Base-by-base conservation (phyloP, 345 rosid species). In the Corchorus olitorius region DNA sequence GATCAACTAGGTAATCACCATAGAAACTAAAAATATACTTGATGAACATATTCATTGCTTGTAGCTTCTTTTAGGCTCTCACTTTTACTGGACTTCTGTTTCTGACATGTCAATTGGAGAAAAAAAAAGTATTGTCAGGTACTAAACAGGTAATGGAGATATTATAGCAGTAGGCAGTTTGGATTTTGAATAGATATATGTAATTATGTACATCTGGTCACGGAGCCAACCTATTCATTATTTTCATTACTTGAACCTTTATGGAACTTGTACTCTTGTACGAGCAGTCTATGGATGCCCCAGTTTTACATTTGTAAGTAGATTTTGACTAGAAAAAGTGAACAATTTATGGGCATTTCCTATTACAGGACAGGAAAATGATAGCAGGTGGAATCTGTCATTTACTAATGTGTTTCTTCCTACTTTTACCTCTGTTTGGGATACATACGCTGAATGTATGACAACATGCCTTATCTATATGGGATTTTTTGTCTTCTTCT, bases 41-140 rank as follows among this genome's bases (percentile, higher is more conserved):
- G 16, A 27, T 35, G 63, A 59, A 69, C 17, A 56, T 75, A 52
- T 73, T 67, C 16, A 53, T 39, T 73, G 50, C 46, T 72, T 68
- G 68, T 9, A 19, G 74, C 13, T 17, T 53, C 79, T 27, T 48
- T 27, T 39, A 70, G 77, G 43, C 56, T 10, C 35, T 64, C 35
- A 39, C n/a, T 10, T 56, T 59, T 65, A 75, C 78, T 61, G 71
- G 73, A 58, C 15, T 50, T 34, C 4, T 71, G 65, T 56, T 73
- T 65, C 78, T 20, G 20, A 62, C 59, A 22, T 16, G 9, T 56
- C 50, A 54, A 46, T 35, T 37, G 27, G 43, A 46, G 41, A 69
- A 33, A n/a, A n/a, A n/a, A n/a, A n/a, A 67, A 72, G 58, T 74
- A 53, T 27, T 53, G 45, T 54, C 72, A 78, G 85, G 79, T 56